phyloP scores from a whole-genome alignment of 139 green algal species.

The Nannochloris sp. region DNA sequence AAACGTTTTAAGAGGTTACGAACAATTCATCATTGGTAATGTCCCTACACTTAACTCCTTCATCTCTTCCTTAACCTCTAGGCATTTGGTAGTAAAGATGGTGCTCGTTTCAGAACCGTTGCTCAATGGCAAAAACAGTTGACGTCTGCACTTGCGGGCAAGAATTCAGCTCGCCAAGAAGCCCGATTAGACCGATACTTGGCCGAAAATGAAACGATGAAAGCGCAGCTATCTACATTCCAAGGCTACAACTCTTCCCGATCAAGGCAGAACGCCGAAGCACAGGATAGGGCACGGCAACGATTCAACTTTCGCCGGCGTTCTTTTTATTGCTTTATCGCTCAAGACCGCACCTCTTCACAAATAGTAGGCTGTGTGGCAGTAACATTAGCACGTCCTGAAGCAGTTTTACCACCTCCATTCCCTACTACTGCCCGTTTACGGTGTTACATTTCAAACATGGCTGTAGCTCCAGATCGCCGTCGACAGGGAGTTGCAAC shows the following conservation, averaged over 20 bases:
- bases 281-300: no score
- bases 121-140: not conserved
- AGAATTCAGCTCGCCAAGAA: not conserved
- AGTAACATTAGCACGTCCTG: slow-evolving; percentile 29
- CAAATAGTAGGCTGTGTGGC: slow-evolving; percentile 22
- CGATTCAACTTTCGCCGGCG: not conserved
- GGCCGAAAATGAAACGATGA: no score
- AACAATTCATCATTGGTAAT: not conserved
- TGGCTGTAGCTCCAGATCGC: slow-evolving; percentile 39
- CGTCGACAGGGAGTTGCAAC: slow-evolving; percentile 40
- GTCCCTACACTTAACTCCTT: not conserved
- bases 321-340: slow-evolving; percentile 15
- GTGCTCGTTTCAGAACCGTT: not conserved
- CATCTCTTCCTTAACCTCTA: no score
- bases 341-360: not conserved
- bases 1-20: no score
- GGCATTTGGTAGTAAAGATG: not conserved
- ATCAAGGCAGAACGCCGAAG: no score
- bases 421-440: slow-evolving; percentile 51
- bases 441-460: slow-evolving; percentile 57
- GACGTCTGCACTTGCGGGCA: not conserved
- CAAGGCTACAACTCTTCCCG: no score
- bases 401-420: slow-evolving; percentile 59
- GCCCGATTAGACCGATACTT: no score
- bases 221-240: no score